These are phyloP conservation scores for Cunninghamia lanceolata DNA, from an alignment of 75 land plant species.

Conservation along the genomic window DNA sequence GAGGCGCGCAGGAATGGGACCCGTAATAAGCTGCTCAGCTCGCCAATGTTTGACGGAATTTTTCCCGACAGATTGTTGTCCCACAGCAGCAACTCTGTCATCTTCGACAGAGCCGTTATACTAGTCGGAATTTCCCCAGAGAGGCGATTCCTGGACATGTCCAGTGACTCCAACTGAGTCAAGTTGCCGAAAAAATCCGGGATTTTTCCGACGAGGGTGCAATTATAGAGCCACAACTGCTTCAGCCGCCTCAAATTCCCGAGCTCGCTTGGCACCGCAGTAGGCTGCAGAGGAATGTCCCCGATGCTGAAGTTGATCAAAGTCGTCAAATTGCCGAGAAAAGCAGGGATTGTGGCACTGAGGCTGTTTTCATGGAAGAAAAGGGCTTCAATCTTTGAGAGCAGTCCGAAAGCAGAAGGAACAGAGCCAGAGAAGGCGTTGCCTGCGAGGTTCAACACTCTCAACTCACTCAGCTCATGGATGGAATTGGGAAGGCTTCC, in stretches of 20 bases:
- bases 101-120: conserved; percentile 15
- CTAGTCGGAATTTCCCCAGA: not conserved
- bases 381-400: not conserved
- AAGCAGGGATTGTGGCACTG: not conserved
- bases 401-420: not conserved
- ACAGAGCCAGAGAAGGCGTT: too few species aligned
- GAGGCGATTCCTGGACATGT: conserved; percentile 33
- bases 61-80: conserved; percentile 44
- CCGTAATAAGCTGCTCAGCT: conserved; percentile 27
- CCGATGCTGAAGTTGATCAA: not conserved
- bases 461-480: not conserved
- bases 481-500: not conserved
- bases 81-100: conserved; percentile 33
- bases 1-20: conserved; percentile 36
- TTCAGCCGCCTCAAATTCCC: not conserved
- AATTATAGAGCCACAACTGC: not conserved
- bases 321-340: not conserved
- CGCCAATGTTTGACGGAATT: conserved; percentile 43
- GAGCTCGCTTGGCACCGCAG: not conserved
- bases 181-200: not conserved
- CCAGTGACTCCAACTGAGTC: conserved; percentile 27
- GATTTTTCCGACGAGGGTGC: not conserved
- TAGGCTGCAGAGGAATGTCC: not conserved
- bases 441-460: too few species aligned
- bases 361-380: not conserved